Evolutionary conservation across 352 stramenopile species (phyloP), one percentile per base, ranked within the genome.

Genomic region (Phytophthora sojae): DNA sequence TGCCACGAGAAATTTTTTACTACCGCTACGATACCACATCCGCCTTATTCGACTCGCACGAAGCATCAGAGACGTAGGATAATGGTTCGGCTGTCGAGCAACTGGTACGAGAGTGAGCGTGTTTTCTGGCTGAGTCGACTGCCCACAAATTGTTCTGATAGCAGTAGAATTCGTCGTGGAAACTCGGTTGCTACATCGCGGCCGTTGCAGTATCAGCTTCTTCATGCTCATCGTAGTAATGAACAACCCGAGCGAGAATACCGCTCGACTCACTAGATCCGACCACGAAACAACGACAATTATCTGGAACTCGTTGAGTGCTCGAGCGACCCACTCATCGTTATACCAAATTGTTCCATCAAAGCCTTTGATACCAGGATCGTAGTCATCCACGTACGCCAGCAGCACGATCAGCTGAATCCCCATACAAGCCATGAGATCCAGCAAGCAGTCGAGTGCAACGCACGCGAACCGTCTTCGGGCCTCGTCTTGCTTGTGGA

Each of bases 251-350:
- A 67, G 32, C 0, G 61, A 64, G 14, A 67, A 70, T 15, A 69
- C 51, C 3, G 61, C 9, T 11, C 56, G 59, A 26, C 60, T 70
- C 17, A 35, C 57, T 0, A 75, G 32, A 14, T 75, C 67, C 0
- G 17, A 26, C 51, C 62, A 64, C 4, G 67, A 75, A 29, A 66
- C 35, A 2, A 75, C 59, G 26, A 71, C 47, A 19, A 75, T 26
- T 14, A 71, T 61, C 30, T 63, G 47, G 26, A 75, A 57, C 56
- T 75, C 61, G 50, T 71, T 66, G 29, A 70, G 49, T 9, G 55
- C 57, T n/a, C 57, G 56, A 2, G 57, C 67, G 2, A 58, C 23
- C 61, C 68, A 76, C 21, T 67, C 44, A 29, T 74, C 67, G 49
- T 74, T 14, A 44, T 69, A 69, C 67, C 67, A 47, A 66, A 58